Base-by-base conservation (phyloP, 2,329 filamentous ascomycete species). In the Colletotrichum orchidophilum region DNA sequence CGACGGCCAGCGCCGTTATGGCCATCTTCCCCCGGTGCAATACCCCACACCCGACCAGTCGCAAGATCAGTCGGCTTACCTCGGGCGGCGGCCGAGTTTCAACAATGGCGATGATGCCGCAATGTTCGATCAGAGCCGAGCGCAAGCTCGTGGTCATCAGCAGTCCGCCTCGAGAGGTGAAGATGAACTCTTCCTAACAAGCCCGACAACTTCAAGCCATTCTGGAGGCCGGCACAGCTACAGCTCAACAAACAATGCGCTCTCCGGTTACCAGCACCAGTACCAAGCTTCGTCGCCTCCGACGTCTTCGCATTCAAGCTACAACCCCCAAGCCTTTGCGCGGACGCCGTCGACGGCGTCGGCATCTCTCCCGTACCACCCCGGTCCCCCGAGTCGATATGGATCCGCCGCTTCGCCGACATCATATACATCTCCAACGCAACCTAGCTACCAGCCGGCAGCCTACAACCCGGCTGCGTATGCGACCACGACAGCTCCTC, bases 61-160 rank as follows among this genome's bases (percentile, higher is more conserved):
- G 52, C 79, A 81, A 73, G 80, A 83, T 53, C 80, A 82, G 70
- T 77, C 80, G 46, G 27, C 66, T 53, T 83, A 84, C 74, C 80
- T 83, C 6, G 79, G 78, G 53, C 87, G 93, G 74, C 87, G 90
- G 74, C 87, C 89, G 59, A 96, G 92, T 83, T 95, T 94, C 83
- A 91, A 94, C 80, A 90, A 87, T 75, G 93, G 92, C 74, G 94
- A 96, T 80, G 93, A 96, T 79, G 84, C 86, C 58, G 82, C 84
- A 59, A 89, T 72, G 60, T 72, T 76, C 76, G 67, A 71, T 74
- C 73, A 71, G 59, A 63, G 26, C 53, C 55, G 46, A 24, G 58
- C 42, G 29, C 72, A 73, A 33, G 49, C 59, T 61, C 70, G 62
- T 7, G 63, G 73, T 60, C 60, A 74, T 75, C 75, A 80, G 80